Base-by-base conservation (phyloP, 352 stramenopile species). In the Globisporangium barbulae region DNA sequence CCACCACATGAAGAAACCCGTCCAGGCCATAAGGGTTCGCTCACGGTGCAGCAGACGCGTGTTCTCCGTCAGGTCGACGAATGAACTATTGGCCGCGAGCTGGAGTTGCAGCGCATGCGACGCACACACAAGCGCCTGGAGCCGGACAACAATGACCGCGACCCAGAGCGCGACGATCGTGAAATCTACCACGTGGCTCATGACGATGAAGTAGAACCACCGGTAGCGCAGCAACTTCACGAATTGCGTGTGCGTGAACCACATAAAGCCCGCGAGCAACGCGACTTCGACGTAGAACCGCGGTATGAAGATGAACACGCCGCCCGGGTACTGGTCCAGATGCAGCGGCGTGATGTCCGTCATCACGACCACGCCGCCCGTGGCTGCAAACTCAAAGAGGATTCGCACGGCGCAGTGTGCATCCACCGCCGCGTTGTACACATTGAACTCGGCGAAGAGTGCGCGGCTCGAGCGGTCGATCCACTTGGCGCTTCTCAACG, bases 191-290 rank as follows among this genome's bases (percentile, higher is more conserved):
- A 87, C 21, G 57, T 93, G 83, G 5, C 58, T 75, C 0, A 65
- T 65, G 15, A 91, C 71, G 42, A 76, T 59, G 52, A 91, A 88
- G 71, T 88, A 91, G 59, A 85, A 88, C 30, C 74, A 69, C 5
- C 76, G 74, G 59, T 90, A 90, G 21, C 82, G 73, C 21, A 74
- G 22, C 13, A 91, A 39, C 49, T 89, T 90, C 13, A 73, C 65
- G 13, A 83, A 9, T 45, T 89, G 79, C 53, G 75, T 78, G 28
- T 71, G 59, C 0, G 67, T 54, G 59, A 85, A 81, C 78, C 81
- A 90, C 13, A 66, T 19, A 8, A 88, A 28, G 9, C 74, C 75
- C 2, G 61, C 55, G 1, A 90, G 42, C 12, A 88, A 62, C 17
- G 63, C 74, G 22, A 91, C 15, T 59, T 91, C 79, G 0, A 73